These are phyloP conservation scores for Zygotorulaspora mrakii DNA, from an alignment of 1,139 yeast genomes.

Conservation along the genomic window DNA sequence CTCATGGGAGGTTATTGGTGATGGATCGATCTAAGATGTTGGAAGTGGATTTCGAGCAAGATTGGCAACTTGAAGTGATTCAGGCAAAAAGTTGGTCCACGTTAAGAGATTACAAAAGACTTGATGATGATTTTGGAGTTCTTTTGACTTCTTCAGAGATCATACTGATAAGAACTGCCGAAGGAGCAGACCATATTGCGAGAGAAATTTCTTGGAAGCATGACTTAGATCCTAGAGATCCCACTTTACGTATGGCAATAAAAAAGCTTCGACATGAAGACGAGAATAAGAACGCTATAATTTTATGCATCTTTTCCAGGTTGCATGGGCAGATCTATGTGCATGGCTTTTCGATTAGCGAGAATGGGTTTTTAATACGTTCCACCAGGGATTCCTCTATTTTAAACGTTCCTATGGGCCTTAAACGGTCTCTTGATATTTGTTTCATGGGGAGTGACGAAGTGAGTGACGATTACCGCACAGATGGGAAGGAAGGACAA, in stretches of 20 bases:
- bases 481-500: neutral
- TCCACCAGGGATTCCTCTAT: constrained; percentile 21
- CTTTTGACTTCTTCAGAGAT: constrained; percentile 61
- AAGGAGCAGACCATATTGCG: constrained; percentile 28
- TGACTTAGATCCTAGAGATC: constrained; percentile 52
- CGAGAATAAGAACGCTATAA: constrained; percentile 13
- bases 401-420: constrained; percentile 17
- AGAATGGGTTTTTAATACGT: constrained; percentile 16
- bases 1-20: constrained; percentile 38
- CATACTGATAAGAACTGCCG: constrained; percentile 43
- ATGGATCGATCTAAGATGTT: constrained; percentile 47
- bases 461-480: neutral
- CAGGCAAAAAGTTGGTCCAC: constrained; percentile 58
- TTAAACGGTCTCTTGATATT: constrained; percentile 5
- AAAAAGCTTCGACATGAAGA: constrained; percentile 16
- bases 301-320: constrained; percentile 26
- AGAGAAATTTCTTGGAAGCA: constrained; percentile 70
- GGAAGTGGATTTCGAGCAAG: constrained; percentile 34
- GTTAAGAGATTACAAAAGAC: constrained; percentile 44
- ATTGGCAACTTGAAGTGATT: constrained; percentile 39
- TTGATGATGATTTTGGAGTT: constrained; percentile 39
- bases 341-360: constrained; percentile 22
- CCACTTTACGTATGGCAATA: constrained; percentile 47
- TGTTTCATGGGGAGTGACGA: neutral
- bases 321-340: constrained; percentile 21